Percentiles rank a stretch among this genome's conserved stretches.
Evolutionary conservation across 257 asterid genomes (phyloP).

Genomic region (Plantago ovata): DNA sequence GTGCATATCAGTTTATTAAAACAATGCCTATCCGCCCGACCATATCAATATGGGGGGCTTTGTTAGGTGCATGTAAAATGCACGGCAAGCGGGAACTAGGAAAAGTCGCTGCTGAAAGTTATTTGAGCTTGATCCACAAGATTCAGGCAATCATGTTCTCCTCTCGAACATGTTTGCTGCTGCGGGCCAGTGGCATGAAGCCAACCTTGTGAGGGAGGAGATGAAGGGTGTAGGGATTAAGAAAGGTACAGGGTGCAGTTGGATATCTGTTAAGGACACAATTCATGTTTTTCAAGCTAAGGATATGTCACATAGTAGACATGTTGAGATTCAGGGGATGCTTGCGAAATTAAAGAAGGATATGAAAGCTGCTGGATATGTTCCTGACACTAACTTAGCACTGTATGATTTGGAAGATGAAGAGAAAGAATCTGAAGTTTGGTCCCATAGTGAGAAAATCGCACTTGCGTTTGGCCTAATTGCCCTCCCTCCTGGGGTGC

Average conservation of each 20-base stretch:
- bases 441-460: constrained; percentile 84
- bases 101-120: constrained; percentile 70
- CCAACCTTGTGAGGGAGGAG: constrained; percentile 63
- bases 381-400: constrained; percentile 55
- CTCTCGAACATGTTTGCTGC: constrained; percentile 81
- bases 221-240: constrained; percentile 79
- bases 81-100: constrained; percentile 60
- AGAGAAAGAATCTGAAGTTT: constrained; percentile 83
- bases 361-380: constrained; percentile 73
- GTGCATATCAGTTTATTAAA: constrained; percentile 52
- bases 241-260: constrained; percentile 76
- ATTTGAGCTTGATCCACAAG: constrained; percentile 78
- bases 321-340: constrained; percentile 65
- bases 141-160: constrained; percentile 76
- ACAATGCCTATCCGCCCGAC: constrained; percentile 67
- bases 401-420: constrained; percentile 81
- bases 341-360: constrained; percentile 48
- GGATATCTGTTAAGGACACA: constrained; percentile 63
- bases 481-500: constrained; percentile 62
- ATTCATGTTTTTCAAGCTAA: constrained; percentile 83
- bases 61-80: constrained; percentile 76
- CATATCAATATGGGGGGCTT: constrained; percentile 83
- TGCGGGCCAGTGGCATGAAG: constrained; percentile 80
- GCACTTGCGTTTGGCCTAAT: constrained; percentile 84
- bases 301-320: constrained; percentile 54